phyloP scores from a whole-genome alignment of 2,329 filamentous ascomycete species.

The Neoascochyta sp. region DNA sequence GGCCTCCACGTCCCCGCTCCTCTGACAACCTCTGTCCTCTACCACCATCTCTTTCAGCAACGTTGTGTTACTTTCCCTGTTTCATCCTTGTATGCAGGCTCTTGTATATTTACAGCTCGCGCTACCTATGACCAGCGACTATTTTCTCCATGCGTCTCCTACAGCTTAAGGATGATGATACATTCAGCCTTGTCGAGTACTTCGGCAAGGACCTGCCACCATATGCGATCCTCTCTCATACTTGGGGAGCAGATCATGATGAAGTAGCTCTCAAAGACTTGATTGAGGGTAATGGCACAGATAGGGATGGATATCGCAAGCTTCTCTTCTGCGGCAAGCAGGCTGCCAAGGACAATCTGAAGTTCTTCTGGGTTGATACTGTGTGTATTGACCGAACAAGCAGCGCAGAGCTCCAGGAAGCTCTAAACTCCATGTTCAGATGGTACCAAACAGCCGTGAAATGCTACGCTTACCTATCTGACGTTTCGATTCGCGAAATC shows the following conservation, averaged over 20 bases:
- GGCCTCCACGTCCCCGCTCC: too few species aligned
- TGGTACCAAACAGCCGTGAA: slow-evolving; percentile 8
- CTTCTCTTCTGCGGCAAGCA: slow-evolving; percentile 15
- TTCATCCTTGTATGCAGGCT: too few species aligned
- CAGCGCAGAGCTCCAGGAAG: slow-evolving; percentile 8
- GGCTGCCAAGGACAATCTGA: slow-evolving; percentile 7
- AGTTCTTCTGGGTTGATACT: slow-evolving; percentile 10
- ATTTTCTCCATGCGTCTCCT: slow-evolving; percentile 1
- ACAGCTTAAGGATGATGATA: slow-evolving; percentile 1
- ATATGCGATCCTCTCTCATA: slow-evolving; percentile 11
- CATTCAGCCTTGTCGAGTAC: slow-evolving; percentile 2
- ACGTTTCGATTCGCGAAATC: neutral
- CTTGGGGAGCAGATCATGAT: slow-evolving; percentile 3
- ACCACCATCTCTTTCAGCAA: too few species aligned
- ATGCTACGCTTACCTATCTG: slow-evolving; percentile 11
- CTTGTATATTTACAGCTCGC: too few species aligned
- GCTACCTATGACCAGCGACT: too few species aligned
- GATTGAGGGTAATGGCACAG: too few species aligned
- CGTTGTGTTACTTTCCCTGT: too few species aligned
- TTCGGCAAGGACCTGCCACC: slow-evolving; percentile 1
- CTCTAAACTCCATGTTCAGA: slow-evolving; percentile 15
- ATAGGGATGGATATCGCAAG: slow-evolving; percentile 9
- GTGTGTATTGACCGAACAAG: slow-evolving; percentile 13
- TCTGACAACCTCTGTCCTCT: too few species aligned
- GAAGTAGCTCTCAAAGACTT: slow-evolving; percentile 4